Evolutionary conservation across 148 eudicot species (phyloP), one percentile per base, ranked within the genome.

Genomic region (Amaranthus cruentus): DNA sequence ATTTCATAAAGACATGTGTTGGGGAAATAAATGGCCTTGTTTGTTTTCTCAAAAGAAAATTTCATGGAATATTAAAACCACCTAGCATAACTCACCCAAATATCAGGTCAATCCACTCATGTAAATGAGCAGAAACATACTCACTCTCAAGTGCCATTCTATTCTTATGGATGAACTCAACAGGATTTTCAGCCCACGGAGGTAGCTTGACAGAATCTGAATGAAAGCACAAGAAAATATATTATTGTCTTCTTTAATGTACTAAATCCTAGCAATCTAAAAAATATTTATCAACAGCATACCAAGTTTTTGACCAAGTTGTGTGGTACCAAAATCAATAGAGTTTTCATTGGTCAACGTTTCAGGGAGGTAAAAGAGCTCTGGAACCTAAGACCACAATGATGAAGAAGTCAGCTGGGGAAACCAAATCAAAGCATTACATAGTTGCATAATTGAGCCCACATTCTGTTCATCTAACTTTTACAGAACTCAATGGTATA

Each of bases 71-170:
- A 47, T 9, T 57, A 6, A 51, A 57, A 21, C 6, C 28, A 58
- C 5, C 38, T 44, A 57, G 2, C 6, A 53, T 43, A 66, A 73
- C 80, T 82, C 83, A 96, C 99, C 99, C 99, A 82, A 96, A 96
- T 83, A 92, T 88, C 73, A 96, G 96, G 83, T 96, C 99, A 81
- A 96, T 84, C 99, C 99, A 96, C 78, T 96, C 97, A 78, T 96
- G 99, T 82, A 96, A 85, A 87, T 96, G 99, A 69, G 90, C 88
- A 76, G 99, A 96, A 73, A 92, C 96, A 80, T 92, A 90, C 82
- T 92, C 99, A 82, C 99, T 92, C 87, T 96, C 99, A 55, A 96
- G 97, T 55, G 97, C 99, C 96, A 81, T 87, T 70, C 91, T 87
- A 83, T 96, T 94, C 82, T 96, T 92, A 81, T 90, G 91, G 74